A percentile compares a stretch with the other conserved stretches of the same genome.
phyloP scores from a whole-genome alignment of 768 basidiomycete species.

The Neoboletus brunneissimus region DNA sequence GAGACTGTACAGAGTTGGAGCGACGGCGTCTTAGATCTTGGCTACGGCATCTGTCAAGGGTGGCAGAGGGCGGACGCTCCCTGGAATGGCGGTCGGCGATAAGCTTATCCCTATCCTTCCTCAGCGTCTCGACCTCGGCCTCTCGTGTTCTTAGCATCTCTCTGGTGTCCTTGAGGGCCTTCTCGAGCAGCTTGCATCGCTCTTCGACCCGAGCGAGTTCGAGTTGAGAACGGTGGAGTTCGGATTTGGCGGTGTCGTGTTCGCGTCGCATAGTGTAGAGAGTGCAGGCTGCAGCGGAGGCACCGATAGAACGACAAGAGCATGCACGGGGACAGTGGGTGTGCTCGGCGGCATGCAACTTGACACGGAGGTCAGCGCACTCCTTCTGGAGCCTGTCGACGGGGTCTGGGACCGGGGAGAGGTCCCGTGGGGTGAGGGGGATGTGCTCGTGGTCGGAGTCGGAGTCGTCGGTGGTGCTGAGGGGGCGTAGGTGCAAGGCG shows the following conservation, averaged over 20 bases:
- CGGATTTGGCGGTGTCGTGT: slow-evolving; percentile 52
- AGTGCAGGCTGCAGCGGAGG: slow-evolving; percentile 43
- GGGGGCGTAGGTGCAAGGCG: slow-evolving; percentile 22
- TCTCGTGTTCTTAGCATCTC: slow-evolving; percentile 59
- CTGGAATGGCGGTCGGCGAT: slow-evolving; percentile 22
- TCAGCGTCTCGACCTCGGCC: slow-evolving; percentile 56
- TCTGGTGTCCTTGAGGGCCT: slow-evolving; percentile 59
- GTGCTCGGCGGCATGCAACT: slow-evolving; percentile 37
- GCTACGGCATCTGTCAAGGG: slow-evolving; percentile 31
- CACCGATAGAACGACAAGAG: slow-evolving; percentile 32
- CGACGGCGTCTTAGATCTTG: slow-evolving; percentile 26
- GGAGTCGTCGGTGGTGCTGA: slow-evolving; percentile 27
- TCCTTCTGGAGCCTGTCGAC: slow-evolving; percentile 37
- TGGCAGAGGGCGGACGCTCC: slow-evolving; percentile 19
- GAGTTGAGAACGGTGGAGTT: slow-evolving; percentile 51
- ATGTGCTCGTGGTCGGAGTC: slow-evolving; percentile 27
- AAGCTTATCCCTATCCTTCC: slow-evolving; percentile 35
- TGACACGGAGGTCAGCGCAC: slow-evolving; percentile 46
- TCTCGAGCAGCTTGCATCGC: slow-evolving; percentile 60
- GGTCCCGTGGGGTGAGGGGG: slow-evolving; percentile 30
- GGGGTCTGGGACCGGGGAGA: slow-evolving; percentile 42
- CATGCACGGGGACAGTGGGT: slow-evolving; percentile 32
- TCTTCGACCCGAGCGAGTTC: slow-evolving; percentile 60
- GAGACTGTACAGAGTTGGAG: slow-evolving; percentile 31
- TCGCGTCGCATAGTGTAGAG: slow-evolving; percentile 47